Conservation (phyloP, 805 yeast genomes). For the Priceomyces castillae region DNA sequence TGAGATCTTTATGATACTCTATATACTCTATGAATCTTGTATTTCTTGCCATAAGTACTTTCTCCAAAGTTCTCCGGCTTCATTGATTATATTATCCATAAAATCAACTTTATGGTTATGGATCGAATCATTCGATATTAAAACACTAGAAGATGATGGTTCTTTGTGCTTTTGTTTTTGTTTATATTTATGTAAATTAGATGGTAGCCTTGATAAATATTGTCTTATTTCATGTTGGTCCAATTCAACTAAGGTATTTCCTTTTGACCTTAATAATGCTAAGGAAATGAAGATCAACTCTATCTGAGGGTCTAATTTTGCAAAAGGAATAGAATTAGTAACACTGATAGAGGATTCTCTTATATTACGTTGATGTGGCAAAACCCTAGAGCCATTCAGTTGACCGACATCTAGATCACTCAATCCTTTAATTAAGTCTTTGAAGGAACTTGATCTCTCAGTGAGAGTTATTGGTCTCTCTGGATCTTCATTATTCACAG, state of each 20-base stretch:
- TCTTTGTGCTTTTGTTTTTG: constrained; percentile 16
- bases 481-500: constrained; percentile 17
- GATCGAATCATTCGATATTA: constrained; percentile 28
- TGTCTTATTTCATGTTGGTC: constrained; percentile 90
- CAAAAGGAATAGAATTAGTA: constrained; percentile 43
- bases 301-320: constrained; percentile 68
- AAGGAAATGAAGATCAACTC: constrained; percentile 73
- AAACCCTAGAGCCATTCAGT: neutral
- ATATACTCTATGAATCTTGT: constrained; percentile 1
- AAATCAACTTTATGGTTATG: constrained; percentile 49
- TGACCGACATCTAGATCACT: constrained; percentile 11
- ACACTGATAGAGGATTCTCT: neutral
- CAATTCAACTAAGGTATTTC: constrained; percentile 73
- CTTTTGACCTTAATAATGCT: constrained; percentile 78
- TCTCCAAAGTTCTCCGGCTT: constrained; percentile 88
- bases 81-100: constrained; percentile 68
- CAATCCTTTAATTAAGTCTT: constrained; percentile 30
- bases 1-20: neutral
- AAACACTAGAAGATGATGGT: constrained; percentile 9
- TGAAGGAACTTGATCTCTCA: constrained; percentile 24
- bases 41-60: constrained; percentile 61
- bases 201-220: constrained; percentile 58
- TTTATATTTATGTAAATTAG: constrained; percentile 40
- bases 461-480: constrained; percentile 5
- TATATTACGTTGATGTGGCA: too few relatives aligned